Conservation (phyloP, 2,329 filamentous ascomycete genomes). For the Cephalotrichum gorgonifer region DNA sequence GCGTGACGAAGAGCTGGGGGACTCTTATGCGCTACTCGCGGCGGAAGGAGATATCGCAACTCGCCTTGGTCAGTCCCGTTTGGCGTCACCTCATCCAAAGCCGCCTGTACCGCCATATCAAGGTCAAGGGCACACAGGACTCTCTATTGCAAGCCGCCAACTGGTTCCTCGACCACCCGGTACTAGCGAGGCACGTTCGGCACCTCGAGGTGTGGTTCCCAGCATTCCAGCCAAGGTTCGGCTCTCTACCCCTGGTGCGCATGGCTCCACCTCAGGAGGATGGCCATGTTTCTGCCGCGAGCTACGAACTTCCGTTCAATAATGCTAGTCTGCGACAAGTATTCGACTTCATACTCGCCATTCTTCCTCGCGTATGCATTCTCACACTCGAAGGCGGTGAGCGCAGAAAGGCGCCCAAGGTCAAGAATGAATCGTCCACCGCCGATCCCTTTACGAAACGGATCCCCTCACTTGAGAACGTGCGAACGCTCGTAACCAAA, state of each 20-base stretch:
- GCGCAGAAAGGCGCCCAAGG: slow-evolving; percentile 62
- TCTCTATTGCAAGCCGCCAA: slow-evolving; percentile 47
- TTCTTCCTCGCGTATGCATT: slow-evolving; percentile 51
- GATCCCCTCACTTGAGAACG: slow-evolving; percentile 29
- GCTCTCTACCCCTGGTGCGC: slow-evolving; percentile 28
- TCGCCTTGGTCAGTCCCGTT: slow-evolving; percentile 50
- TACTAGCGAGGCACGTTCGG: slow-evolving; percentile 54
- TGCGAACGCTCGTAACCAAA: slow-evolving; percentile 60
- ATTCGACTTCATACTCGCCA: slow-evolving; percentile 49
- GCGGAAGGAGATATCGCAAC: slow-evolving; percentile 54
- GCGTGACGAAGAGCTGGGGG: slow-evolving; percentile 48
- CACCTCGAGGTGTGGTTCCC: slow-evolving; percentile 73
- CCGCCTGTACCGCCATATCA: slow-evolving; percentile 64
- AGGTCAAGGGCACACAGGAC: slow-evolving; percentile 60
- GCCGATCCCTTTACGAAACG: slow-evolving; percentile 4
- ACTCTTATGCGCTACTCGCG: slow-evolving; percentile 57
- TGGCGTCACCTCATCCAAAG: slow-evolving; percentile 62
- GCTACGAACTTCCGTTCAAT: slow-evolving; percentile 49
- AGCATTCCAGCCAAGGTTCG: slow-evolving; percentile 52
- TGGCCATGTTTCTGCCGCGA: slow-evolving; percentile 40
- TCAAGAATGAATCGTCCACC: slow-evolving; percentile 22
- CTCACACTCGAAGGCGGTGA: slow-evolving; percentile 70
- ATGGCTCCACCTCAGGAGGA: slow-evolving; percentile 33
- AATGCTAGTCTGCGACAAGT: slow-evolving; percentile 63
- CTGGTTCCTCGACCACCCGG: slow-evolving; percentile 49